Evolutionary conservation across 192 early-diverging fungal genomes (phyloP), one percentile per base, ranked within the genome.

Genomic region (Linnemannia exigua): DNA sequence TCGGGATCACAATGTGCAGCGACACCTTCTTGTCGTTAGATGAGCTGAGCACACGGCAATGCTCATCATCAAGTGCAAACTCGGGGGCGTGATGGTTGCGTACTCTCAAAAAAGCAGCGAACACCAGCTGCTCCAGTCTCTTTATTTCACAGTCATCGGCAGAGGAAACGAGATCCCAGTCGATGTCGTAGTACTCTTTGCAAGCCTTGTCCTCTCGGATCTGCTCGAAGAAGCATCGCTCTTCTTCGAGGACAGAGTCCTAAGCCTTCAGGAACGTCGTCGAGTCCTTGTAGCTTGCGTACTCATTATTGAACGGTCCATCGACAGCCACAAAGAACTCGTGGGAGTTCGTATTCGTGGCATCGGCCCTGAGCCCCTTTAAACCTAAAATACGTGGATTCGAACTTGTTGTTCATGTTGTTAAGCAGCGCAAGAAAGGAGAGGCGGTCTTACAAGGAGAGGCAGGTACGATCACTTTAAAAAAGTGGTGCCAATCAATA

Each of bases 1-100:
- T 74, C n/a, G 74, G 63, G 31, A 76, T 67, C 20, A 76, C 38
- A 47, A 76, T 67, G 22, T 76, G 74, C 19, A 67, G 48, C 28
- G 48, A 51, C n/a, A 72, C n/a, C 47, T 72, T 70, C 69, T 25
- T 22, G 37, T 6, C 5, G 69, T 25, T 51, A 22, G 71, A 72
- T 51, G 71, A 41, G 48, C 71, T 72, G 17, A 72, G 48, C 1
- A 72, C 71, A 51, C 71, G 71, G 16, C 41, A 44, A 44, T 44
- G 41, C 41, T 44, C 41, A 44, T 44, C 41, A 58, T 58, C 54
- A 58, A 58, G 54, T 28, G 20, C 54, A 58, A 58, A 58, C 20
- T 28, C 54, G 25, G 54, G 54, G 54, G 54, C 54, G 54, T 58
- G 54, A 7, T 58, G 54, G 25, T 58, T 58, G 54, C 41, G 54